Conservation (phyloP, 306 rosid species). For the Cicer bijugum region DNA sequence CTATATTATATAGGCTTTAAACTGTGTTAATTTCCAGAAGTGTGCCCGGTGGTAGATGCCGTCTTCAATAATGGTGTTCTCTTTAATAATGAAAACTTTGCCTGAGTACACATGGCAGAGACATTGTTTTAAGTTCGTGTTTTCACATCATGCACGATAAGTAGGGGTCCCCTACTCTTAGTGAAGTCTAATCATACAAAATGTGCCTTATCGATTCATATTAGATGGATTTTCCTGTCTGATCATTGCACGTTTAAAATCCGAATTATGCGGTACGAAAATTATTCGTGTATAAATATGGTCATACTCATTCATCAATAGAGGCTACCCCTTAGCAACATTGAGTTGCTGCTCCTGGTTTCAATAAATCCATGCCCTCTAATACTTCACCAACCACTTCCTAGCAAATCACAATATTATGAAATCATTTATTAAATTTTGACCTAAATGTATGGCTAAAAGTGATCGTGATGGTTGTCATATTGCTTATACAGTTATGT, state of each 20-base stretch:
- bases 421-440: conserved; percentile 33
- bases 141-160: conserved; percentile 45
- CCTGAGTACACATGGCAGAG: conserved; percentile 35
- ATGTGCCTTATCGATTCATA: conserved; percentile 33
- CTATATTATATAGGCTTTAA: too few species aligned
- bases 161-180: conserved; percentile 47
- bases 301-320: conserved; percentile 33
- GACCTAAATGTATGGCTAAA: conserved; percentile 22
- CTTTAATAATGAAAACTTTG: conserved; percentile 39
- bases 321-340: conserved; percentile 39
- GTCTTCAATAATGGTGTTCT: conserved; percentile 46
- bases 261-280: conserved; percentile 45
- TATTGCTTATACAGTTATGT: not conserved
- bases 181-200: conserved; percentile 50
- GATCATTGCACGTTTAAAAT: conserved; percentile 17
- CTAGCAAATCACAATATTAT: conserved; percentile 30
- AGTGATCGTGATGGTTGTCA: not conserved
- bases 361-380: conserved; percentile 27
- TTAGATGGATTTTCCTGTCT: conserved; percentile 33
- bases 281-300: not conserved
- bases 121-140: conserved; percentile 43
- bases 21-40: not conserved
- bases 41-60: conserved; percentile 40
- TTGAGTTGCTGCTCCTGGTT: conserved; percentile 14
- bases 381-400: conserved; percentile 25